Conservation (phyloP, 1,284 basidiomycete genomes). For the Trichosporon sp. region DNA sequence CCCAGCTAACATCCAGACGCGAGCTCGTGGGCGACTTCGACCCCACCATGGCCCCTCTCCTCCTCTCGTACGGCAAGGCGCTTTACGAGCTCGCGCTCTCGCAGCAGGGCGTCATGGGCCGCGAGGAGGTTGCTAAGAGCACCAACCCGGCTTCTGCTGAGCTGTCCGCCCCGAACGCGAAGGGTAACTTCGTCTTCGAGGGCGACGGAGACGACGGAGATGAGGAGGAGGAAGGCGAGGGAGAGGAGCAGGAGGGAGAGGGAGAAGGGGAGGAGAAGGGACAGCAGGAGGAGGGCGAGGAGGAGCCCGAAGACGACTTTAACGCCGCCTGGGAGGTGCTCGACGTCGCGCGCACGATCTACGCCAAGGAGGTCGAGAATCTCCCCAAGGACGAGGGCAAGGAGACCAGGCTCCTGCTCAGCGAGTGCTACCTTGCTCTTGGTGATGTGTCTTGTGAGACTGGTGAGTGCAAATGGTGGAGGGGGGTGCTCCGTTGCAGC, state of each 20-base stretch:
- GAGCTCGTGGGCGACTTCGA: slow-evolving; percentile 71
- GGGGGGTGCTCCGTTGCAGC: background rate
- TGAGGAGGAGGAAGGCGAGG: slow-evolving; percentile 37
- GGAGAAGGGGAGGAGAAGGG: slow-evolving; percentile 27
- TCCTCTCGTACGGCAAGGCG: slow-evolving; percentile 82
- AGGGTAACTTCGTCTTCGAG: slow-evolving; percentile 45
- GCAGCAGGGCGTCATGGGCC: slow-evolving; percentile 78
- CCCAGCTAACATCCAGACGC: slow-evolving; percentile 61
- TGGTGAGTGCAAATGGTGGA: slow-evolving; percentile 60
- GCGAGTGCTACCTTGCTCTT: slow-evolving; percentile 78
- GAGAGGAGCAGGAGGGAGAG: slow-evolving; percentile 30
- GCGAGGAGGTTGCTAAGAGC: slow-evolving; percentile 66
- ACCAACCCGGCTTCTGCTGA: slow-evolving; percentile 51
- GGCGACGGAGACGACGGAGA: slow-evolving; percentile 43
- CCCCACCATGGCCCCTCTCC: slow-evolving; percentile 75
- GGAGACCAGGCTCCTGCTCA: slow-evolving; percentile 65
- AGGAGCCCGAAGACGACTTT: slow-evolving; percentile 84
- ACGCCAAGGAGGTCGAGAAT: slow-evolving; percentile 63
- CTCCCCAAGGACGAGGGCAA: slow-evolving; percentile 48
- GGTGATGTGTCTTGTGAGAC: slow-evolving; percentile 89
- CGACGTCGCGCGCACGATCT: slow-evolving; percentile 81
- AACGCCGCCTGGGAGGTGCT: slow-evolving; percentile 92
- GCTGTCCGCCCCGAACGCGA: slow-evolving; percentile 23
- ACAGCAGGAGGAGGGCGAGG: slow-evolving; percentile 60
- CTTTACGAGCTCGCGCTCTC: slow-evolving; percentile 82